These are phyloP conservation scores for Sclerotinia borealis DNA, from an alignment of 2,329 filamentous ascomycete species.

Conservation along the genomic window DNA sequence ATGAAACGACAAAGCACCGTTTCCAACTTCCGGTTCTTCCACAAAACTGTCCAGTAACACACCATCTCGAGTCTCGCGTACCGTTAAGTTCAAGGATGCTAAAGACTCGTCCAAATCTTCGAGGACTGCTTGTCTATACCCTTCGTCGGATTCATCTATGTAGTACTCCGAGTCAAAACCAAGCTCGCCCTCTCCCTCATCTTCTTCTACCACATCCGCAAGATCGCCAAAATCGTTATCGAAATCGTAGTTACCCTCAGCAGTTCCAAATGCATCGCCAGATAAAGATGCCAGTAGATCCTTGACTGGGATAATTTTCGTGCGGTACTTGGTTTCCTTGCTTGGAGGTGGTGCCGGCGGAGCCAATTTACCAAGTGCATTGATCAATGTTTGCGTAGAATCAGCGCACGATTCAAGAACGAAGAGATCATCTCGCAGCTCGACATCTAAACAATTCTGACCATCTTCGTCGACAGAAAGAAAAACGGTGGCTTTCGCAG, in stretches of 20 bases:
- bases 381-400: conserved; percentile 87
- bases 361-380: conserved; percentile 69
- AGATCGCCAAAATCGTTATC: conserved; percentile 54
- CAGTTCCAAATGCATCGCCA: conserved; percentile 68
- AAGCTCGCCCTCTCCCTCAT: conserved; percentile 37
- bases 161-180: conserved; percentile 44
- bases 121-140: conserved; percentile 33
- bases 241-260: conserved; percentile 56
- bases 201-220: conserved; percentile 41
- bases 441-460: conserved; percentile 67
- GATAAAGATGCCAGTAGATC: conserved; percentile 88
- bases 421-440: conserved; percentile 78
- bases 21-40: conserved; percentile 42
- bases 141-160: conserved; percentile 33
- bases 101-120: conserved; percentile 34
- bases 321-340: conserved; percentile 79
- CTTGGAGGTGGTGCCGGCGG: conserved; percentile 73
- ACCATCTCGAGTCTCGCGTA: conserved; percentile 40
- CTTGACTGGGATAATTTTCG: conserved; percentile 76
- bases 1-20: conserved; percentile 62
- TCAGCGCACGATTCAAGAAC: conserved; percentile 94
- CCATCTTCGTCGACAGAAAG: conserved; percentile 50
- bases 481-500: conserved; percentile 63
- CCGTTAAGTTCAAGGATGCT: conserved; percentile 27
- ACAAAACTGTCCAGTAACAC: conserved; percentile 40